Percentiles rank a stretch among this genome's conserved stretches.
These are phyloP conservation scores for Penicillium maclennaniae DNA, from an alignment of 495 filamentous ascomycete genomes.

Conservation along the genomic window DNA sequence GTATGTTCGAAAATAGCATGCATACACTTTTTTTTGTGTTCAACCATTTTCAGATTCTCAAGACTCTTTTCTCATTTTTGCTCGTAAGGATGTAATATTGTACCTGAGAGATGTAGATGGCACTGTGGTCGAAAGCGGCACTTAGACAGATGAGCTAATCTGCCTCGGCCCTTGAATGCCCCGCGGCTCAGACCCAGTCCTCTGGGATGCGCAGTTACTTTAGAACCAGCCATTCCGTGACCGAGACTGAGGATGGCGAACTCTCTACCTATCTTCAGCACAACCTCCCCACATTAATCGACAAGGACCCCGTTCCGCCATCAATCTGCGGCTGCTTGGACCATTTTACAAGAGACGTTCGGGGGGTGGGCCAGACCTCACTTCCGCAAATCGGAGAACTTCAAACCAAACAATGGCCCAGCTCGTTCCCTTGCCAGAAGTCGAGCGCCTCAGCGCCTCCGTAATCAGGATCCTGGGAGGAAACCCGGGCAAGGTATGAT, in stretches of 20 bases:
- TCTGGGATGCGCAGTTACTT: constrained; percentile 1
- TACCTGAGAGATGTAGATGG: too few relatives aligned
- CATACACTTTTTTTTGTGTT: constrained; percentile 39
- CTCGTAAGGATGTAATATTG: too few relatives aligned
- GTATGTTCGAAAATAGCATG: constrained; percentile 41
- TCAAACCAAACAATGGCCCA: constrained; percentile 37
- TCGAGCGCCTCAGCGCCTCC: constrained; percentile 60
- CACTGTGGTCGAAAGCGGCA: neutral
- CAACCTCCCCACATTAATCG: neutral
- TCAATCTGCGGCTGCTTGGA: neutral
- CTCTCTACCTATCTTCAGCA: neutral
- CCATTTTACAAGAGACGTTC: neutral
- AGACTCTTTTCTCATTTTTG: too few relatives aligned
- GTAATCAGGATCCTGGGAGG: constrained; percentile 75
- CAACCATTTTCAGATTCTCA: neutral
- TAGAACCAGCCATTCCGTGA: neutral
- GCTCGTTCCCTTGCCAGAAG: constrained; percentile 54
- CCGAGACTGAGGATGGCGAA: neutral
- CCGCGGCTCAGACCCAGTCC: constrained; percentile 10
- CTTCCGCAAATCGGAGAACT: neutral
- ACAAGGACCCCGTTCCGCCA: neutral
- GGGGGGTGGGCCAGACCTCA: neutral
- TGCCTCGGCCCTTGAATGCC: constrained; percentile 26
- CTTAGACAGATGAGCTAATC: constrained; percentile 22
- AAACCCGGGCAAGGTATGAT: constrained; percentile 69